Conservation (phyloP, 257 asterid genomes). For the Capsicum rhomboideum region DNA sequence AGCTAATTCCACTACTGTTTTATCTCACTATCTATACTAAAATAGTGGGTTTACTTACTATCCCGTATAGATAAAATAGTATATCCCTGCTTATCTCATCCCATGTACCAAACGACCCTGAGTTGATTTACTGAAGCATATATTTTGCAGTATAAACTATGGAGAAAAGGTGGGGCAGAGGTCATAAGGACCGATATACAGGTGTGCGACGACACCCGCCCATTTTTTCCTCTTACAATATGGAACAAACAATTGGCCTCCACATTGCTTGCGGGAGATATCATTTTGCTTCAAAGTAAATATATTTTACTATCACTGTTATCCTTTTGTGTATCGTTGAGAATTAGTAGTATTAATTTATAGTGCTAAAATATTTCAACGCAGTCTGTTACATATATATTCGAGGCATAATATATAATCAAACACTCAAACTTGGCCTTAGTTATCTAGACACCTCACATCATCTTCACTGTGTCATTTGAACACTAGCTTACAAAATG, state of each 20-base stretch:
- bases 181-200: constrained; percentile 55
- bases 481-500: too few species aligned
- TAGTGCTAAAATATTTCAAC: background rate
- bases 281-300: constrained; percentile 61
- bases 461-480: too few species aligned
- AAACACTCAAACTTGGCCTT: too few species aligned
- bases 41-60: too few species aligned
- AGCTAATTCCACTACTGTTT: too few species aligned
- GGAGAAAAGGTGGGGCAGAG: constrained; percentile 49
- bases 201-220: constrained; percentile 66
- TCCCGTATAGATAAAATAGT: too few species aligned
- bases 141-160: constrained; percentile 42
- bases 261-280: constrained; percentile 41
- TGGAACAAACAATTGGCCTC: constrained; percentile 62
- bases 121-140: background rate
- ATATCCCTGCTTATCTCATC: too few species aligned
- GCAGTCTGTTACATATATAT: too few species aligned
- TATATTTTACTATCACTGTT: background rate
- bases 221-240: constrained; percentile 60
- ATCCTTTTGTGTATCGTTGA: background rate
- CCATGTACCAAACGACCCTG: too few species aligned
- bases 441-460: too few species aligned
- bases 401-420: too few species aligned
- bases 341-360: background rate
- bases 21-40: too few species aligned